Percentiles rank a stretch among this genome's conserved stretches.
Evolutionary conservation across 2,329 filamentous ascomycete species (phyloP).

Genomic region (Fusarium armeniacum): DNA sequence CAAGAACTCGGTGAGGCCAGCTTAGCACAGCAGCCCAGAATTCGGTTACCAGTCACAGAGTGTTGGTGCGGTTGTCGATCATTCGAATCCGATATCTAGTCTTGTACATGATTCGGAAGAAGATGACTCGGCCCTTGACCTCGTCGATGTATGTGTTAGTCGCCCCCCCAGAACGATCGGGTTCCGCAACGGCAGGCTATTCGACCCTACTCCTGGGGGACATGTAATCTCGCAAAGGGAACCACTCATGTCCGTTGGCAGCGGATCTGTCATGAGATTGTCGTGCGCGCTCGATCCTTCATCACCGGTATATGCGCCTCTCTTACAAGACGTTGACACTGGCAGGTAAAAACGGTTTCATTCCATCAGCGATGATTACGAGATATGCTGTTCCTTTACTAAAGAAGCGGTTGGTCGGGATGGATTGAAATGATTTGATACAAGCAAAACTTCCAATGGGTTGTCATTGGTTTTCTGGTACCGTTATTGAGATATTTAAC

Average conservation of each 20-base stretch:
- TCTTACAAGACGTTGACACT: not conserved
- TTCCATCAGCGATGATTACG: slow-evolving; percentile 7
- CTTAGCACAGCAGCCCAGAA: too few species aligned
- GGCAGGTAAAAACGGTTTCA: slow-evolving; percentile 14
- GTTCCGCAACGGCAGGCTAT: not conserved
- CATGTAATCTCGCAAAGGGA: not conserved
- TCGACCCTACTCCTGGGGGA: slow-evolving; percentile 22
- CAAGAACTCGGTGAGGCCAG: not conserved
- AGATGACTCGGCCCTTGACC: not conserved
- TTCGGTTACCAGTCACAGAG: not conserved
- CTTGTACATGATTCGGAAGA: slow-evolving; percentile 8
- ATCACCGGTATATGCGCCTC: slow-evolving; percentile 3
- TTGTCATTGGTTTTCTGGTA: not conserved
- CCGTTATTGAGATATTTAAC: not conserved
- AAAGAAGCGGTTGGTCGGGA: not conserved
- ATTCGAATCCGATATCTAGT: not conserved
- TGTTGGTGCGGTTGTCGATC: not conserved
- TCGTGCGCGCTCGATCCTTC: not conserved
- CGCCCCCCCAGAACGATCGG: not conserved
- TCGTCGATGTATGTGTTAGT: not conserved
- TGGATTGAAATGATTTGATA: not conserved
- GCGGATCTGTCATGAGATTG: not conserved
- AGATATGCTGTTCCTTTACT: not conserved
- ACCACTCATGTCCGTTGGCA: too few species aligned
- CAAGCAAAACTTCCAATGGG: not conserved